phyloP scores from a whole-genome alignment of 805 yeast genomes.

The Wickerhamomyces kurtzmanii region DNA sequence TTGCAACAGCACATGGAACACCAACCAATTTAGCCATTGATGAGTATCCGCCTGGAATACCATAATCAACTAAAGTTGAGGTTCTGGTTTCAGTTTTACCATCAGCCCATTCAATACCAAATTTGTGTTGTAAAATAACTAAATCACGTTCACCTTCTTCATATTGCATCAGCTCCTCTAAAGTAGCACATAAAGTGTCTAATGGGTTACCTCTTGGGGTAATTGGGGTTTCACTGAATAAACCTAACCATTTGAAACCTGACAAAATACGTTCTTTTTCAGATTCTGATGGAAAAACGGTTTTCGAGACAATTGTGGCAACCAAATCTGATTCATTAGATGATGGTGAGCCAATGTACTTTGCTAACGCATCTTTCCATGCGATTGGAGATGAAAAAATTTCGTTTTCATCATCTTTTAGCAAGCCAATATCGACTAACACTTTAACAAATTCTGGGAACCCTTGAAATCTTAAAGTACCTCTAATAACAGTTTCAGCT shows the following conservation, averaged over 20 bases:
- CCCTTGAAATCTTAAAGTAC: constrained; percentile 96
- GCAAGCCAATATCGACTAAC: constrained; percentile 87
- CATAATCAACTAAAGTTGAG: constrained; percentile 90
- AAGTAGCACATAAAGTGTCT: constrained; percentile 93
- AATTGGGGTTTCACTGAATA: constrained; percentile 67
- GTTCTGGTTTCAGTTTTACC: constrained; percentile 89
- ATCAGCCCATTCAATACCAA: constrained; percentile 94
- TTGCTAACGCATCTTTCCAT: constrained; percentile 85
- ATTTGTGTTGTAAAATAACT: constrained; percentile 94
- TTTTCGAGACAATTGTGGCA: constrained; percentile 65
- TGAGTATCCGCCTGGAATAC: constrained; percentile 86
- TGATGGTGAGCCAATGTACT: constrained; percentile 67
- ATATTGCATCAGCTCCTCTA: constrained; percentile 93
- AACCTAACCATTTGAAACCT: constrained; percentile 92
- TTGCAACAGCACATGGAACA: constrained; percentile 96
- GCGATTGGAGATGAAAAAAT: constrained; percentile 48
- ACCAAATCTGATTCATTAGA: constrained; percentile 62
- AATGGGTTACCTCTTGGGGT: constrained; percentile 90
- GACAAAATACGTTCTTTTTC: constrained; percentile 81
- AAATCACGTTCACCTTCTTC: constrained; percentile 93
- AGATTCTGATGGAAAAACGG: constrained; percentile 70
- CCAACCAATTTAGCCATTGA: constrained; percentile 99
- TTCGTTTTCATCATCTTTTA: constrained; percentile 64
- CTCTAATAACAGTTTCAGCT: constrained; percentile 94
- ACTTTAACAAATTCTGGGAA: constrained; percentile 98